Base-by-base conservation (phyloP, 2,329 filamentous ascomycete species). In the Botrytis byssoidea region DNA sequence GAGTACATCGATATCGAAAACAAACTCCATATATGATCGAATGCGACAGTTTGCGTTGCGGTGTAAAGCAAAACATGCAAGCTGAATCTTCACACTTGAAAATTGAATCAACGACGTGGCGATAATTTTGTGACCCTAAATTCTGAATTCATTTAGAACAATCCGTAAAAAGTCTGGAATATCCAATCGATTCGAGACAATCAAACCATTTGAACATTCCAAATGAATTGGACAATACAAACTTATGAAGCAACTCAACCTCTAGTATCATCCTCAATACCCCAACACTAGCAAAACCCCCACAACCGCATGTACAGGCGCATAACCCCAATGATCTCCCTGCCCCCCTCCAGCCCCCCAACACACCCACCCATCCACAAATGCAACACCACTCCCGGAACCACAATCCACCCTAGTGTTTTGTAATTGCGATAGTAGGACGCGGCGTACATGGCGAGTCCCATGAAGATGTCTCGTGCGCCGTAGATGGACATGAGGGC, bases 401-500 rank as follows among this genome's bases (percentile, higher is more conserved):
- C 71, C 70, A 87, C 68, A 3, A 84, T 83, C 80, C 83, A 81
- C 0, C 84, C 86, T 25, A 85, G 76, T 1, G 83, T 81, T 75
- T 80, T 83, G 32, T 81, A 77, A 6, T 80, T 83, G 0, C 85
- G 85, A 69, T 79, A 81, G 59, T 79, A 83, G 1, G 81, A 80
- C 0, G 84, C 79, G 0, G 81, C 79, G 59, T 80, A 81, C 32
- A 85, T 81, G 2, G 83, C 80, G 2, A 82, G 42, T 0, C 84
- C 85, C 80, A 87, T 85, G 80, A 86, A 88, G 25, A 87, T 78
- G 74, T 88, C 85, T 18, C 86, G 82, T 6, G 81, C 82, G 1
- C 85, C 85, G 77, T 86, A 88, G 51, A 87, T 78, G 5, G 82
- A 77, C 80, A 86, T 82, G 14, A 88, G 75, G 69, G 79, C 82